phyloP scores from a whole-genome alignment of 1,284 basidiomycete genomes.

The Ustilago xerochloae region DNA sequence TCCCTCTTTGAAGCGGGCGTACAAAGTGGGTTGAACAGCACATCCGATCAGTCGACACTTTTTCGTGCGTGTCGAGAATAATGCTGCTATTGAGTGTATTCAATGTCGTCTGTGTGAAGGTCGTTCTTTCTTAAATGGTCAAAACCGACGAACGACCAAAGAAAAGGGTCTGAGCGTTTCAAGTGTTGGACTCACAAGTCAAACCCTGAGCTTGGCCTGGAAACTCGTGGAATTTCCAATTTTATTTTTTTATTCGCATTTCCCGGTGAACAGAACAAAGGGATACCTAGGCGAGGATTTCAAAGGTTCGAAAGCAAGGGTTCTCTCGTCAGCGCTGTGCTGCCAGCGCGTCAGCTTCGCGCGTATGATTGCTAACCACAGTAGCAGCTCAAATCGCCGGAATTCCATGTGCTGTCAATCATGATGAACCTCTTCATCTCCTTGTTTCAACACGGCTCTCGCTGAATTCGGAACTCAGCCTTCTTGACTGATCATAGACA shows the following conservation, averaged over 20 bases:
- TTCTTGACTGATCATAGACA: too few relatives aligned
- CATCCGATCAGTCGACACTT: too few relatives aligned
- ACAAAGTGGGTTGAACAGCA: background rate
- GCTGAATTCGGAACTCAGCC: background rate
- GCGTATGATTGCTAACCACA: background rate
- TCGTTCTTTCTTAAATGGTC: too few relatives aligned
- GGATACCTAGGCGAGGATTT: too few relatives aligned
- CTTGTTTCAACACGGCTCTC: background rate
- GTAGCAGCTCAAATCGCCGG: conserved; percentile 11
- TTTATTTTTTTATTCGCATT: background rate
- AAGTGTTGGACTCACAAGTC: conserved; percentile 2
- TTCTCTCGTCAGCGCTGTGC: background rate
- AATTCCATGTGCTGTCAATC: conserved; percentile 6
- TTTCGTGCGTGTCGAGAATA: too few relatives aligned
- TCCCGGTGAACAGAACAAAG: too few relatives aligned
- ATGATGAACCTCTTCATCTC: background rate
- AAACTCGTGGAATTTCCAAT: conserved; percentile 5
- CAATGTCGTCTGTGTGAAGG: too few relatives aligned
- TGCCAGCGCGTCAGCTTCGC: conserved; percentile 11
- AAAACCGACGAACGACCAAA: background rate
- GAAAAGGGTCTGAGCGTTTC: conserved; percentile 2
- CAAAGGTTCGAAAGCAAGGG: background rate
- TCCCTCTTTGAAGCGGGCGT: background rate
- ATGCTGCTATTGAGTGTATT: too few relatives aligned
- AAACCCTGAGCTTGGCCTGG: too few relatives aligned